Conservation (phyloP, 2,329 filamentous ascomycete species). For the Penicillium sp. region DNA sequence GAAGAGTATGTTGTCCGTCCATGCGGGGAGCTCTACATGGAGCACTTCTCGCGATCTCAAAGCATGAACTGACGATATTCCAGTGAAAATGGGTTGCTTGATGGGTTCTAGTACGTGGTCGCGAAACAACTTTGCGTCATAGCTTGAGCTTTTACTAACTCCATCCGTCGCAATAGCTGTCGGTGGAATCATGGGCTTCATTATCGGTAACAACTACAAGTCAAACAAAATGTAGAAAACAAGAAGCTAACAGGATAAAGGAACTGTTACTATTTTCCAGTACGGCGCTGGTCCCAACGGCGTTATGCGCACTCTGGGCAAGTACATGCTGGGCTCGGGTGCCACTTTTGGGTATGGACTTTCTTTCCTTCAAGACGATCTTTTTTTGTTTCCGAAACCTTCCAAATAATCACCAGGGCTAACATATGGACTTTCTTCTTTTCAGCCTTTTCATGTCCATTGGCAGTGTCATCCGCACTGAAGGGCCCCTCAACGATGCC, state of each 20-base stretch:
- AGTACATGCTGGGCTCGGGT: constrained; percentile 94
- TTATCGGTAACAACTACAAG: constrained; percentile 67
- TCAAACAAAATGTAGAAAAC: not conserved
- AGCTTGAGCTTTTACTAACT: constrained; percentile 14
- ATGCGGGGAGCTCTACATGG: not conserved
- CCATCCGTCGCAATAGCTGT: constrained; percentile 62
- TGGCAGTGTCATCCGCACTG: constrained; percentile 91
- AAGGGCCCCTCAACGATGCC: constrained; percentile 73
- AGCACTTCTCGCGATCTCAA: not conserved
- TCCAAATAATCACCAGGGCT: not conserved
- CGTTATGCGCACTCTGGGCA: constrained; percentile 88
- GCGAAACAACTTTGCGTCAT: constrained; percentile 2
- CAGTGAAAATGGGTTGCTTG: constrained; percentile 97
- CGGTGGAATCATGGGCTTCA: constrained; percentile 94
- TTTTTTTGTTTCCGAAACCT: not conserved
- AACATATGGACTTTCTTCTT: constrained; percentile 1
- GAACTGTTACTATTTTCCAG: constrained; percentile 90
- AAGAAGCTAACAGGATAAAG: constrained; percentile 45
- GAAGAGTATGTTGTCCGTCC: constrained; percentile 56
- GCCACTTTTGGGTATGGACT: constrained; percentile 83
- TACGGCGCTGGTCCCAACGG: constrained; percentile 92
- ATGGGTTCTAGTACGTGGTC: constrained; percentile 88
- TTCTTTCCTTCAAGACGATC: not conserved
- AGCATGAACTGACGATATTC: constrained; percentile 30
- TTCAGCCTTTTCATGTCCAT: constrained; percentile 95